Evolutionary conservation across 225 moss, liverwort and hornwort species (phyloP).

Genomic region (Thuidium tamariscinum): DNA sequence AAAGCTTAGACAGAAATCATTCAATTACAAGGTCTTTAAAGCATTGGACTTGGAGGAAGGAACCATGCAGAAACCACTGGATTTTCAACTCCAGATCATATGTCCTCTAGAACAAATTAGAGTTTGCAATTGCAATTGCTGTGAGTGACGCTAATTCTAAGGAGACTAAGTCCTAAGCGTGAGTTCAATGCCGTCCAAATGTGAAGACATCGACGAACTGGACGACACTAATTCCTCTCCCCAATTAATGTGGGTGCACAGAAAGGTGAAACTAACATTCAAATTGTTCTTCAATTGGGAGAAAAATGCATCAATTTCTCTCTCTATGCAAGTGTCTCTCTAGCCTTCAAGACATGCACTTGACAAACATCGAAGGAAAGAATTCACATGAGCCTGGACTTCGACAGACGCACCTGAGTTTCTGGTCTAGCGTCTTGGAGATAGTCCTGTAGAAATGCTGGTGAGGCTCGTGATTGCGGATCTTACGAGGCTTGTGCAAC

Average conservation of each 20-base stretch:
- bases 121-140: not conserved
- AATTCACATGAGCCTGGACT: not conserved
- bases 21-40: not conserved
- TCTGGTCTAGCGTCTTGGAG: constrained; percentile 38
- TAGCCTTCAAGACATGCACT: not conserved
- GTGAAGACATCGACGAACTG: not conserved
- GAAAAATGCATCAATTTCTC: not conserved
- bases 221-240: not conserved
- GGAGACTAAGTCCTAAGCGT: not conserved
- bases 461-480: constrained; percentile 43
- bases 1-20: not conserved
- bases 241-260: not conserved
- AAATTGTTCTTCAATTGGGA: not conserved
- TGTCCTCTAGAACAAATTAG: not conserved
- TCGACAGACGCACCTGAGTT: constrained; percentile 20
- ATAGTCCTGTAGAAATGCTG: constrained; percentile 39
- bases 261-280: not conserved
- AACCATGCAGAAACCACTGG: not conserved
- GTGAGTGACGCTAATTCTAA: not conserved
- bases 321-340: not conserved
- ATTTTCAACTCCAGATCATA: not conserved
- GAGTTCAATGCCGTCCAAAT: not conserved
- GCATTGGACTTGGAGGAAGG: not conserved
- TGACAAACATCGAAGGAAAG: not conserved
- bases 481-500: constrained; percentile 37